phyloP scores from a whole-genome alignment of 129 eudicot species.

The Logfia minima region DNA sequence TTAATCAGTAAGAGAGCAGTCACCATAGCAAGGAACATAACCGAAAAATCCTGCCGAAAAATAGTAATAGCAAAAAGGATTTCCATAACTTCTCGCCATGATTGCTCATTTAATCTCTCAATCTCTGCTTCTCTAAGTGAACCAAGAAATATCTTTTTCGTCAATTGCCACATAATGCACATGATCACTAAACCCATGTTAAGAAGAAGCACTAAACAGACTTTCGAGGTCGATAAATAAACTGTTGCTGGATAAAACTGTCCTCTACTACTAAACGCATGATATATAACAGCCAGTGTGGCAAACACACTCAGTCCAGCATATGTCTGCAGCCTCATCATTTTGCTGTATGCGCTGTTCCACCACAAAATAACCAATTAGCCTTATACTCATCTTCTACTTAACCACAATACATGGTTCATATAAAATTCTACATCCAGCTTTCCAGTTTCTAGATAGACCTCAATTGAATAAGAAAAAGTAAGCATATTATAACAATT shows the following conservation, averaged over 20 bases:
- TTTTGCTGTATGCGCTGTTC: constrained; percentile 45
- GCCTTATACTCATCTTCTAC: constrained; percentile 3
- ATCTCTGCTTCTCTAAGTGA: constrained; percentile 95
- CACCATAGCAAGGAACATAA: constrained; percentile 88
- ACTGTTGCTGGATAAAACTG: constrained; percentile 98
- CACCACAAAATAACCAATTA: constrained; percentile 38
- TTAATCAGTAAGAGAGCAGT: constrained; percentile 82
- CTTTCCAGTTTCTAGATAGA: neutral
- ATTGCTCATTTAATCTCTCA: constrained; percentile 96
- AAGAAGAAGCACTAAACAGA: constrained; percentile 85
- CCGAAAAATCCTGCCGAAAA: constrained; percentile 92
- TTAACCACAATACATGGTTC: neutral
- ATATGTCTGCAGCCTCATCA: constrained; percentile 87
- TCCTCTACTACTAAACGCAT: constrained; percentile 85
- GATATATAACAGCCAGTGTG: constrained; percentile 78
- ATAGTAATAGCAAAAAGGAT: constrained; percentile 95
- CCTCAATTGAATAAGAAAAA: neutral
- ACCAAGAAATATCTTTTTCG: constrained; percentile 81
- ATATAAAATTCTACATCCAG: neutral
- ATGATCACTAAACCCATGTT: constrained; percentile 95
- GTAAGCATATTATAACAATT: neutral
- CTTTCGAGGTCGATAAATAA: constrained; percentile 87
- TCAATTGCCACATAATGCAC: constrained; percentile 94
- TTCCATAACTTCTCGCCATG: constrained; percentile 99
- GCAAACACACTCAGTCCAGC: constrained; percentile 77